phyloP scores from a whole-genome alignment of 2,329 filamentous ascomycete genomes.

The Botrytis cinerea region DNA sequence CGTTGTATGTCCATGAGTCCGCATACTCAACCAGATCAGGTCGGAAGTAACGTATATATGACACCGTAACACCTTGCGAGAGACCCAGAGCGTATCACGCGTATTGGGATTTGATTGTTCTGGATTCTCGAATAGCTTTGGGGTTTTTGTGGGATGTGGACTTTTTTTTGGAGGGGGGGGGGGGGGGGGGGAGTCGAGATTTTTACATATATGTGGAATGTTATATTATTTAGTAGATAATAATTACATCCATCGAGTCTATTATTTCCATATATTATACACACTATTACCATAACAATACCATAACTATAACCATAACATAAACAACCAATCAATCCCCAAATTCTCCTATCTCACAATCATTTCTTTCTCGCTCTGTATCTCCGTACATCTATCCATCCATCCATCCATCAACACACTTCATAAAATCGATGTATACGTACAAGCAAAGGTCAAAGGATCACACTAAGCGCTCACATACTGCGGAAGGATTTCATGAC shows the following conservation, averaged over 20 bases:
- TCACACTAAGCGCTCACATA: background rate
- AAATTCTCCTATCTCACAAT: background rate
- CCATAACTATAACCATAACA: too few relatives aligned
- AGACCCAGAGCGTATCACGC: background rate
- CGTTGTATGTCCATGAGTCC: background rate
- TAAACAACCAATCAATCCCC: background rate
- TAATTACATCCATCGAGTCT: too few relatives aligned
- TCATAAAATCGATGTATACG: too few relatives aligned
- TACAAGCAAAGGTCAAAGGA: background rate
- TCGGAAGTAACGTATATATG: background rate
- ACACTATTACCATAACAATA: too few relatives aligned
- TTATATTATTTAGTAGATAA: too few relatives aligned
- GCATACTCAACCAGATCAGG: background rate
- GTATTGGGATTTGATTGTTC: background rate
- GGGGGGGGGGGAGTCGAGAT: too few relatives aligned
- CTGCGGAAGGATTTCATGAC: background rate
- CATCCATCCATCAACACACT: too few relatives aligned
- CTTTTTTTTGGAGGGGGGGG: background rate
- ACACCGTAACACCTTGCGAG: background rate
- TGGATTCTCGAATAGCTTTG: background rate
- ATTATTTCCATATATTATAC: too few relatives aligned
- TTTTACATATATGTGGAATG: too few relatives aligned
- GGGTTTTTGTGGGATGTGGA: background rate
- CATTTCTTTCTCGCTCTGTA: background rate
- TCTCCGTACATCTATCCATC: background rate